Conservation (phyloP, 2,329 filamentous ascomycete genomes). For the Fusarium begoniae region DNA sequence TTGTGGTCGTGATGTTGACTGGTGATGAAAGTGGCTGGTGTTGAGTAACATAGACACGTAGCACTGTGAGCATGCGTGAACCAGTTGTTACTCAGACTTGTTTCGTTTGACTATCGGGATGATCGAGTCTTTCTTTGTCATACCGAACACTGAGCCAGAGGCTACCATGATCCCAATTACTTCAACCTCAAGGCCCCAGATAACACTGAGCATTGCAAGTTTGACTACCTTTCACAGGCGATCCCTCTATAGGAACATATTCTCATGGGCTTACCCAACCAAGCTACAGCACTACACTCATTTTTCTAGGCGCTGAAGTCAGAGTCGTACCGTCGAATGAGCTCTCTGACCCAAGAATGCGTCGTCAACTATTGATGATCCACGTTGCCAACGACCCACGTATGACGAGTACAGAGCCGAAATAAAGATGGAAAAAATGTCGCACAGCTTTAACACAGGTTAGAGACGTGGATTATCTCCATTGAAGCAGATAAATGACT, state of each 20-base stretch:
- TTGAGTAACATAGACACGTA: not conserved
- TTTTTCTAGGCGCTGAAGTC: not conserved
- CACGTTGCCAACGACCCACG: conserved; percentile 29
- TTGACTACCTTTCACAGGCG: not conserved
- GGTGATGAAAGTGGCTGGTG: not conserved
- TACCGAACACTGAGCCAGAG: not conserved
- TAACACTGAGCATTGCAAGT: not conserved
- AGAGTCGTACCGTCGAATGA: not conserved
- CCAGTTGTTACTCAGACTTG: not conserved
- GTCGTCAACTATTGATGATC: conserved; percentile 9
- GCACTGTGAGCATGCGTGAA: not conserved
- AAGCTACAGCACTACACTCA: not conserved
- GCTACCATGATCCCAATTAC: not conserved
- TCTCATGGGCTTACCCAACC: not conserved
- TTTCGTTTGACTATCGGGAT: not conserved
- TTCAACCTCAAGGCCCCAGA: not conserved
- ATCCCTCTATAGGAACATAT: not conserved
- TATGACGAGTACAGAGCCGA: conserved; percentile 18
- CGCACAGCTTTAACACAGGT: not conserved
- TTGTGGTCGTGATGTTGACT: not conserved
- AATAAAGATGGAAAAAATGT: conserved; percentile 8
- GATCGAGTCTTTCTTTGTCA: not conserved
- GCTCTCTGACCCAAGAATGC: not conserved
- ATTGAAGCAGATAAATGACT: not conserved
- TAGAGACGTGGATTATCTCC: not conserved